Conservation (phyloP, 2,329 filamentous ascomycete genomes). For the Aspergillus sclerotialis region DNA sequence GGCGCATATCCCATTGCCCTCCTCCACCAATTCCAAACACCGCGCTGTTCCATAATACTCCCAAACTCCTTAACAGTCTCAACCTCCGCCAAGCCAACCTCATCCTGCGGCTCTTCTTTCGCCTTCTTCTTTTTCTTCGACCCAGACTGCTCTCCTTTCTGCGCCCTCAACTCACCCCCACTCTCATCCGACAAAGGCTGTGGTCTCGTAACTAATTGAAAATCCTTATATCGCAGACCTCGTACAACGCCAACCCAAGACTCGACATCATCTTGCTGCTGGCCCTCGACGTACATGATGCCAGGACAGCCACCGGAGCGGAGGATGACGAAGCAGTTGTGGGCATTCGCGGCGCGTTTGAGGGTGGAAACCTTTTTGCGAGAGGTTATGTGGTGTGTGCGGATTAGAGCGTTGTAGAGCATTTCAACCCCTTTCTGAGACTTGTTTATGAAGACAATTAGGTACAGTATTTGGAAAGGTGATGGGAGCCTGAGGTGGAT, state of each 20-base stretch:
- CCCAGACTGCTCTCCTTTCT: background rate
- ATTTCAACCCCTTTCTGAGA: slow-evolving; percentile 8
- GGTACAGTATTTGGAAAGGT: background rate
- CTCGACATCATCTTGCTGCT: slow-evolving; percentile 46
- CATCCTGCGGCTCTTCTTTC: slow-evolving; percentile 2
- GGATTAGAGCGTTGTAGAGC: slow-evolving; percentile 56
- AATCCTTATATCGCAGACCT: slow-evolving; percentile 65
- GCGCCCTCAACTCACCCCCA: background rate
- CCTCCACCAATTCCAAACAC: slow-evolving; percentile 60
- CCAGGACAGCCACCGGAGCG: slow-evolving; percentile 63
- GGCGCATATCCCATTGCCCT: slow-evolving; percentile 54
- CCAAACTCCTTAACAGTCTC: slow-evolving; percentile 60
- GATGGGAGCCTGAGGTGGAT: background rate
- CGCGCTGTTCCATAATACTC: slow-evolving; percentile 52
- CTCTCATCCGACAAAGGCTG: slow-evolving; percentile 24
- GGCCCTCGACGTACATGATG: slow-evolving; percentile 69
- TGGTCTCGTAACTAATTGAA: slow-evolving; percentile 54
- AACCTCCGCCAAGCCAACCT: slow-evolving; percentile 47
- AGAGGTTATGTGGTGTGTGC: slow-evolving; percentile 75
- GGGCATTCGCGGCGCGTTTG: slow-evolving; percentile 55
- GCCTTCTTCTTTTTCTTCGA: slow-evolving; percentile 2
- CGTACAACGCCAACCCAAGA: slow-evolving; percentile 61
- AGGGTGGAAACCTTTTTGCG: slow-evolving; percentile 64
- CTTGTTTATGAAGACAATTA: background rate
- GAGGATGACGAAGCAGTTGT: slow-evolving; percentile 57